Evolutionary conservation across 768 basidiomycete species (phyloP).

Genomic region (Suillus subluteus): DNA sequence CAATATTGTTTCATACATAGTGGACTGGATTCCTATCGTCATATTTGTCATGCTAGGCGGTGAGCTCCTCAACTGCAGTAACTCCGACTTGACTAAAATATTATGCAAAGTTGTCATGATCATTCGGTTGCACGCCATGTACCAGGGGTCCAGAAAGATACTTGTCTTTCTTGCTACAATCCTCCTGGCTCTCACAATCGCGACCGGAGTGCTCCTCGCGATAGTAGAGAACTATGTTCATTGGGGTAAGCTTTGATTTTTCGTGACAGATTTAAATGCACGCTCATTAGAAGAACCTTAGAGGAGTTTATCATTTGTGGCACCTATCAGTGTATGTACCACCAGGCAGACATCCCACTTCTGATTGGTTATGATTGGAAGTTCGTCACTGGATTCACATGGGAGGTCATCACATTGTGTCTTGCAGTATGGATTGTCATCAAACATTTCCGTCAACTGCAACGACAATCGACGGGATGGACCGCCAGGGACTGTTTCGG

Average conservation of each 20-base stretch:
- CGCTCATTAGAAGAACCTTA: not conserved
- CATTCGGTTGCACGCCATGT: conserved; percentile 1
- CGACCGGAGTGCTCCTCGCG: not conserved
- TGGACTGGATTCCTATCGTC: not conserved
- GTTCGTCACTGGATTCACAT: not conserved
- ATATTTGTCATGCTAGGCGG: not conserved
- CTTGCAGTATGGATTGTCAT: not conserved
- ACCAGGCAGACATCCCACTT: not conserved
- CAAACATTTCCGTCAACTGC: not conserved
- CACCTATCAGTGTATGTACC: not conserved
- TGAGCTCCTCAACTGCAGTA: not conserved
- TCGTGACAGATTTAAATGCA: not conserved
- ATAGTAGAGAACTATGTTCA: not conserved
- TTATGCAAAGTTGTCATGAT: not conserved
- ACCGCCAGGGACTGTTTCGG: not conserved
- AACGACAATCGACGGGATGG: not conserved
- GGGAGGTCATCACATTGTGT: not conserved
- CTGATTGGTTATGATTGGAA: not conserved
- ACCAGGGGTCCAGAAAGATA: not conserved
- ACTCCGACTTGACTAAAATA: not conserved
- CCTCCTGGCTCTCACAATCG: not conserved
- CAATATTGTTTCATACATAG: not conserved
- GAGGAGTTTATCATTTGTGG: not conserved
- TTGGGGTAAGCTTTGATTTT: not conserved
- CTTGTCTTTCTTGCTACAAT: not conserved